A percentile compares a stretch with the other conserved stretches of the same genome.
Evolutionary conservation across 768 basidiomycete genomes (phyloP).

Genomic region (Suillus tomentosus): DNA sequence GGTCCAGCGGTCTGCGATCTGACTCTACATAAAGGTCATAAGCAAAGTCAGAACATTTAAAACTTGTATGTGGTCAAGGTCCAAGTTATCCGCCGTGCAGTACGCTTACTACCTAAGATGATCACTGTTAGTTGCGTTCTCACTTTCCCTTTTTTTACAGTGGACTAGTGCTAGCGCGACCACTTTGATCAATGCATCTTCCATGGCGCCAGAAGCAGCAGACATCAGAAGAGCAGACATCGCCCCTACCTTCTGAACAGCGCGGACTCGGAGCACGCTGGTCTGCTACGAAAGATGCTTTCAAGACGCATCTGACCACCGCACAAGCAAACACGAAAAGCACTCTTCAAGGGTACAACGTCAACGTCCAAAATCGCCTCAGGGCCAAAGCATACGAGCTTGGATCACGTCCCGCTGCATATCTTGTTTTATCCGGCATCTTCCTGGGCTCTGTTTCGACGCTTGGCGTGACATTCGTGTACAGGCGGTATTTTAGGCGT

Average conservation of each 20-base stretch:
- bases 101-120: not conserved
- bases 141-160: not conserved
- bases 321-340: not conserved
- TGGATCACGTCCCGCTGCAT: not conserved
- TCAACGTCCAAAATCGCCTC: not conserved
- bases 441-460: constrained; percentile 42
- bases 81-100: not conserved
- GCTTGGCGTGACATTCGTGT: constrained; percentile 37
- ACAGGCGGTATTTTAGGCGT: constrained; percentile 56
- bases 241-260: not conserved
- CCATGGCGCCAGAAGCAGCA: constrained; percentile 3
- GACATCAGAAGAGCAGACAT: not conserved
- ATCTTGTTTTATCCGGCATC: constrained; percentile 37
- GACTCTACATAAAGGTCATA: not conserved
- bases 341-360: not conserved
- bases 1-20: not conserved
- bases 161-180: not conserved
- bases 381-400: not conserved
- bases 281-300: not conserved
- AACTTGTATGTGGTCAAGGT: not conserved
- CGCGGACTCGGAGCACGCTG: not conserved
- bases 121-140: not conserved
- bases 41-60: not conserved
- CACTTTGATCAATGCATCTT: not conserved
- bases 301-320: not conserved